A percentile compares a stretch with the other conserved stretches of the same genome.
Conservation (phyloP, 23 red algal species). For the Rhodosorus marinus region DNA sequence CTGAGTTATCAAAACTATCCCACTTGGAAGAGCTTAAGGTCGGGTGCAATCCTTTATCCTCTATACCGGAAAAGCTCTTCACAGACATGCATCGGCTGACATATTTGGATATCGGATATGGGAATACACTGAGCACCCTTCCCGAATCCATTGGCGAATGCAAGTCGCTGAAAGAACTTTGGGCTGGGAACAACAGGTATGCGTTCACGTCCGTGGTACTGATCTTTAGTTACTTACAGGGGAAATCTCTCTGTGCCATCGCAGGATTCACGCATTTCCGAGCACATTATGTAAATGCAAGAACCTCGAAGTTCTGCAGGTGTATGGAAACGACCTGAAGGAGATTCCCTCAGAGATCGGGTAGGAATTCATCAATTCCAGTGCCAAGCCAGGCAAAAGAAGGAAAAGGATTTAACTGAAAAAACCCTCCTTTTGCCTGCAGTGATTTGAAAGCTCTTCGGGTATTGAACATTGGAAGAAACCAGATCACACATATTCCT, state of each 20-base stretch:
- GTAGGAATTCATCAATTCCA: no score
- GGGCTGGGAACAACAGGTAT: no score
- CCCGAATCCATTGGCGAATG: slow-evolving; percentile 18
- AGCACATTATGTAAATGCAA: slow-evolving; percentile 8
- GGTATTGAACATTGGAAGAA: slow-evolving; percentile 67
- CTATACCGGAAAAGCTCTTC: slow-evolving; percentile 11
- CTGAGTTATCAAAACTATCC: slow-evolving; percentile 11
- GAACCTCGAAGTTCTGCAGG: slow-evolving; percentile 37
- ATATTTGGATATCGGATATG: slow-evolving; percentile 43
- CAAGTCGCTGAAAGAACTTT: slow-evolving; percentile 5
- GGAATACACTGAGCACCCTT: slow-evolving; percentile 21
- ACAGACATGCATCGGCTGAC: slow-evolving; percentile 11
- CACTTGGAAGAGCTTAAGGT: slow-evolving; percentile 18
- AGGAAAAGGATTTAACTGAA: no score
- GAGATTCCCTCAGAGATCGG: slow-evolving; percentile 18
- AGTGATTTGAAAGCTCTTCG: slow-evolving; percentile 13
- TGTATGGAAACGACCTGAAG: slow-evolving; percentile 54
- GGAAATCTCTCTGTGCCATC: slow-evolving; percentile 28
- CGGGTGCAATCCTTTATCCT: slow-evolving; percentile 40
- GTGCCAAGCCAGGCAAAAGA: no score
- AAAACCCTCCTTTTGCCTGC: no score
- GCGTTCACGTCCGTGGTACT: no score
- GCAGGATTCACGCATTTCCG: slow-evolving; percentile 19
- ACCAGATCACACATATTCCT: slow-evolving; percentile 58
- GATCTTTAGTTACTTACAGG: no score